Base-by-base conservation (phyloP, 495 filamentous ascomycete species). In the Trichoderma asperelloides region DNA sequence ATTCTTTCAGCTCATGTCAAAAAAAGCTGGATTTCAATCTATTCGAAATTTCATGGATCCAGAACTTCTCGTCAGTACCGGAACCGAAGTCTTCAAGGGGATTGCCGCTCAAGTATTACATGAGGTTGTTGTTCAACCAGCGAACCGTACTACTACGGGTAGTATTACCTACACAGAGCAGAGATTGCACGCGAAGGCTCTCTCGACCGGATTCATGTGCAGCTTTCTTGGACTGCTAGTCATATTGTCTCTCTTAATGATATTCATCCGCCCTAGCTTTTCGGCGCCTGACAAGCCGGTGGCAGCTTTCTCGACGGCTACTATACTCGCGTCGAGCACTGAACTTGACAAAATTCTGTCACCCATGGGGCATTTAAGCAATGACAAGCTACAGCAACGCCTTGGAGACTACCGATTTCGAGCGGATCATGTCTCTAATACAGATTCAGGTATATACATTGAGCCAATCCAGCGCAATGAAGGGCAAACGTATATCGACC, bases 21-120 rank as follows among this genome's bases (percentile, higher is more conserved):
- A 62, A 11, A 67, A 57, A 33, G 67, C 66, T 28, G 68, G 68
- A 0, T 64, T 67, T 4, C 41, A 64, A 23, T 67, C 60, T 18
- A 69, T 69, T 12, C 51, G 65, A 11, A 23, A 39, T 18, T 69
- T 67, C 65, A 69, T 69, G 68, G 68, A 69, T 27, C 68, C 65
- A 11, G 12, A 57, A 30, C 65, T 51, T 12, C 65, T 69, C 5
- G 47, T 69, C 23, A 37, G 27, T 27, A 67, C 43, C 16, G 68
- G 25, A 43, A 51, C 65, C 2, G 60, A 39, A 18, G 65, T 64
- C 30, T 64, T 69, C 65, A 67, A 69, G 6, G 68, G 68, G 25
- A 63, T 69, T 23, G 68, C 65, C n/a, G 33, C 65, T 33, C 65
- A 69, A 51, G 65, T 67, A 13, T 64, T 67, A 8, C 40, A 66